Conservation (phyloP, 2,329 filamentous ascomycete species). For the Fusarium tanahbumbuense region DNA sequence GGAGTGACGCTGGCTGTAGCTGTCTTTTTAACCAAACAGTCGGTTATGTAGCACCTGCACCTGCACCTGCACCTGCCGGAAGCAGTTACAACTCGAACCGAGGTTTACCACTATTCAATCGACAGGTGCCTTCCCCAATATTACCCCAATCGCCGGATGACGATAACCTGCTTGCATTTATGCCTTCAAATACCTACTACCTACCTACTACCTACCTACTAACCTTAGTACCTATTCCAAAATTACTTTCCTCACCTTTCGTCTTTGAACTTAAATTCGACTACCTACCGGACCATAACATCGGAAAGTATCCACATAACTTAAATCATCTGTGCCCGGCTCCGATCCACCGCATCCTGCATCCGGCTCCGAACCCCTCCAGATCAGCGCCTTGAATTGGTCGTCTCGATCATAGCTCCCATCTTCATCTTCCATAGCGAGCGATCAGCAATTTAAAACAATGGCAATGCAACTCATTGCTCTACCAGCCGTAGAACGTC, state of each 20-base stretch:
- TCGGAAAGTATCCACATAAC: constrained; percentile 7
- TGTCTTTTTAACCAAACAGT: neutral
- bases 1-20: neutral
- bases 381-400: neutral
- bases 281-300: neutral
- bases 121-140: neutral
- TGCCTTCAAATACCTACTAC: neutral
- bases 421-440: neutral
- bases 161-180: constrained; percentile 12
- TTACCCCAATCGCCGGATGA: constrained; percentile 21
- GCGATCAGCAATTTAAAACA: neutral
- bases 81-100: constrained; percentile 28
- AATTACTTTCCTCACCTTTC: neutral
- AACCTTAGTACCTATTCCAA: neutral
- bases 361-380: constrained; percentile 34
- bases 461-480: constrained; percentile 73
- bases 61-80: neutral
- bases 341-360: constrained; percentile 22
- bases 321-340: constrained; percentile 11
- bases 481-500: constrained; percentile 79
- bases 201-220: neutral
- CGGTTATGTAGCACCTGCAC: neutral
- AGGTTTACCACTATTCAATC: constrained; percentile 33
- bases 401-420: neutral
- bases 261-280: neutral